A percentile compares a stretch with the other conserved stretches of the same genome.
Conservation (phyloP, 257 asterid genomes). For the Petunia secreta region DNA sequence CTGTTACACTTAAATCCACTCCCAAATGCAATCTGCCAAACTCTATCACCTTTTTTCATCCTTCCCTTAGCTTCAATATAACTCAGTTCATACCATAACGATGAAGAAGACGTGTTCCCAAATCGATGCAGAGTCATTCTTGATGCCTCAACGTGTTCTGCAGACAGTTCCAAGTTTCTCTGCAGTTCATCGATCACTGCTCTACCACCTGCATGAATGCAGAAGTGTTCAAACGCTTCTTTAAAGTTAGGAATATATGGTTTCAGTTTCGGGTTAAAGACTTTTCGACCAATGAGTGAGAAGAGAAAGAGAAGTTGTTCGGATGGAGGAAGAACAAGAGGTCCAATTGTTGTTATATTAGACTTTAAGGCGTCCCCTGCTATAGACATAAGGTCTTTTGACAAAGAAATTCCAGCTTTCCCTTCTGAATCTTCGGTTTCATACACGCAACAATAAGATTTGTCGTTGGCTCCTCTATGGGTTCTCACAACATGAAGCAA, state of each 20-base stretch:
- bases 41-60: conserved; percentile 38
- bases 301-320: conserved; percentile 35
- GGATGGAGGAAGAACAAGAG: conserved; percentile 38
- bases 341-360: conserved; percentile 43
- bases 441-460: conserved; percentile 34
- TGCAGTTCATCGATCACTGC: conserved; percentile 45
- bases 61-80: conserved; percentile 44
- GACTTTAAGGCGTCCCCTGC: conserved; percentile 43
- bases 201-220: conserved; percentile 47
- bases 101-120: conserved; percentile 41
- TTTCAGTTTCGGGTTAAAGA: conserved; percentile 13
- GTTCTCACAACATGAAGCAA: conserved; percentile 37
- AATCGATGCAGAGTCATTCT: conserved; percentile 43
- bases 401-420: conserved; percentile 36
- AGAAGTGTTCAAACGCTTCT: conserved; percentile 41
- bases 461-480: conserved; percentile 34
- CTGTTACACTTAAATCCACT: conserved; percentile 50
- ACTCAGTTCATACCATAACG: conserved; percentile 41
- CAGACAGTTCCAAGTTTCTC: conserved; percentile 34
- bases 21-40: conserved; percentile 45
- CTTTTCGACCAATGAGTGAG: conserved; percentile 22
- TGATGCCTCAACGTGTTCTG: conserved; percentile 40
- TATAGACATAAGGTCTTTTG: conserved; percentile 39
- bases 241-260: conserved; percentile 42
- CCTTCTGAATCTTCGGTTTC: conserved; percentile 39